Evolutionary conservation across 352 stramenopile genomes (phyloP), one percentile per base, ranked within the genome.

Genomic region (Globisporangium barbulae): DNA sequence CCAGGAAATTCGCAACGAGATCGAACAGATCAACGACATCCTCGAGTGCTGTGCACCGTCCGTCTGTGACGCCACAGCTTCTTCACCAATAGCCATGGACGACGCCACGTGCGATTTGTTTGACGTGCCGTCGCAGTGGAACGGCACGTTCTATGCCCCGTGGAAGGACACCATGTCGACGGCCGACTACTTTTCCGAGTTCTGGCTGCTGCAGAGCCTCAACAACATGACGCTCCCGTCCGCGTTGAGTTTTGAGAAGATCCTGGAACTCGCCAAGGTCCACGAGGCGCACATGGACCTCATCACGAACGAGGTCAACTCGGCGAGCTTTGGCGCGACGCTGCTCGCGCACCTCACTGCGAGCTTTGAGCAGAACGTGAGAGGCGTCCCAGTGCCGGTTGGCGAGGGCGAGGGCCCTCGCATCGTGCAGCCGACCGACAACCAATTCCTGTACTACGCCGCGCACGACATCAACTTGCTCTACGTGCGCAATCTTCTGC

Each of bases 391-490:
- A 31, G 35, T 91, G 30, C 74, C 76, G 2, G 56, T 84, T 3
- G 68, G 73, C 15, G 64, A 73, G 59, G 78, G 79, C 15, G 70
- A 84, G 1, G 84, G 81, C 0, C 84, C 84, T 25, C 63, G 64
- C n/a, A 64, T 93, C 39, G 58, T 74, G 19, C 84, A 91, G 60
- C 49, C 69, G 0, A 61, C 77, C 0, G 67, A 83, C 47, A 90
- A 90, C 50, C 73, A 70, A 2, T 78, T 93, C 37, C 50, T 93
- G 19, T 90, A 83, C 59, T 91, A 93, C 62, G 80, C 84, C 33
- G 84, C 78, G 10, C 84, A 93, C 64, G 84, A 93, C 59, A 93
- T 93, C 64, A 93, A 93, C 63, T 60, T 93, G 39, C 53, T 93
- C 53, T 93, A 89, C 68, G 65, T 93, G 60, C 79, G 81, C 28